Conservation (phyloP, 2,329 filamentous ascomycete species). For the Trichoderma polysporum region DNA sequence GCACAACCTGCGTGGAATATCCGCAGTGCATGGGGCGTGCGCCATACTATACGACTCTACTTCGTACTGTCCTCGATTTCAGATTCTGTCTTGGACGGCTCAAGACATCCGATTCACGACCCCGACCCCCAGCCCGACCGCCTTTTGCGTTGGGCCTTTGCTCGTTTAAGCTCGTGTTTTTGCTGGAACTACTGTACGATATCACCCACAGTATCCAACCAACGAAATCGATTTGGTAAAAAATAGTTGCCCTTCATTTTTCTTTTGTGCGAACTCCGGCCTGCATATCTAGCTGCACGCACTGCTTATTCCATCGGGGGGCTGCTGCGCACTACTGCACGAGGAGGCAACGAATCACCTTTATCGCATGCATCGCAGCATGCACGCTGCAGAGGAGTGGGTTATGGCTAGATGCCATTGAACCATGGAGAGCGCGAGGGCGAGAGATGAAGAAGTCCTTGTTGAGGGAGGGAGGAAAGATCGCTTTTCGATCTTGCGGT, state of each 20-base stretch:
- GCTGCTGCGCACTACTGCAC: slow-evolving; percentile 13
- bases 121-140: background rate
- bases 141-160: background rate
- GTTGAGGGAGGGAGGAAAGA: background rate
- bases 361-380: slow-evolving; percentile 6
- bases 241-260: background rate
- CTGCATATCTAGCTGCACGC: slow-evolving; percentile 13
- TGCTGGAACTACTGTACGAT: background rate
- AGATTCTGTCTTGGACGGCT: background rate
- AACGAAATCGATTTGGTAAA: background rate
- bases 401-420: background rate
- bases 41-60: background rate
- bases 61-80: background rate
- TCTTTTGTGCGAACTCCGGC: background rate
- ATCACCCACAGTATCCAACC: background rate
- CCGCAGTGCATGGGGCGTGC: background rate
- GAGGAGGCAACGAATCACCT: slow-evolving; percentile 9
- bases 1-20: background rate
- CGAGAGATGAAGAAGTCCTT: background rate
- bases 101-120: background rate
- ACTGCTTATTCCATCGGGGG: slow-evolving; percentile 4
- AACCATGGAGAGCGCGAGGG: background rate
- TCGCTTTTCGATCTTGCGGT: background rate
- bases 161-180: background rate
- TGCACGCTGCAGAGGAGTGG: background rate